phyloP scores from a whole-genome alignment of 495 filamentous ascomycete species.

The Tuber indicum region DNA sequence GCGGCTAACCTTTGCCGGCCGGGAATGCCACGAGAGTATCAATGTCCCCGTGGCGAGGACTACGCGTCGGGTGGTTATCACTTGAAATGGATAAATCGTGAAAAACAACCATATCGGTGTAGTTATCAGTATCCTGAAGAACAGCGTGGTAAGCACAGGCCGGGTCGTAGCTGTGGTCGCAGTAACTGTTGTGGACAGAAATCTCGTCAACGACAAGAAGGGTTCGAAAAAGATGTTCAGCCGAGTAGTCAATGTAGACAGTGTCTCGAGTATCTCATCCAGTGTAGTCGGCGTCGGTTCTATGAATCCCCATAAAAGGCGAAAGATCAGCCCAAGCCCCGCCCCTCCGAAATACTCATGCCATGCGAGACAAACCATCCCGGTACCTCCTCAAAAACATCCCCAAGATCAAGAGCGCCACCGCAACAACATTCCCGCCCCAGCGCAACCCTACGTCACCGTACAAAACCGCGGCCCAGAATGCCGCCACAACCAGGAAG shows the following conservation, averaged over 20 bases:
- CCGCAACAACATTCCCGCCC: conserved; percentile 75
- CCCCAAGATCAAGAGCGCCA: conserved; percentile 69
- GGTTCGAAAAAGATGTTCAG: conserved; percentile 91
- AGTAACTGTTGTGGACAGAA: conserved; percentile 82
- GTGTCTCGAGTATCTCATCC: conserved; percentile 91
- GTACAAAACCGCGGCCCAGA: conserved; percentile 81
- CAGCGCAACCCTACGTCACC: conserved; percentile 71
- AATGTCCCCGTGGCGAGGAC: conserved; percentile 73
- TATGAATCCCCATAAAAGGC: background rate
- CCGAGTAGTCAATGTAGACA: conserved; percentile 77
- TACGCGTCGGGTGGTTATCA: conserved; percentile 82
- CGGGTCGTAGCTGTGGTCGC: conserved; percentile 86
- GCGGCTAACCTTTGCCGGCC: conserved; percentile 74
- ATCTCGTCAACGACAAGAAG: conserved; percentile 78
- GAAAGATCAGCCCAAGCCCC: conserved; percentile 10
- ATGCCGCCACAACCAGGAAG: conserved; percentile 75
- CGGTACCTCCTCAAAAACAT: conserved; percentile 84
- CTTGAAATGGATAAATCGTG: conserved; percentile 69
- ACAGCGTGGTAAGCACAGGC: conserved; percentile 83
- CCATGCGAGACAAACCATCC: conserved; percentile 16
- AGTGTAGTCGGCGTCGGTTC: conserved; percentile 55
- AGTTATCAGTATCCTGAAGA: conserved; percentile 78
- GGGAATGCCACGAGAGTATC: conserved; percentile 81
- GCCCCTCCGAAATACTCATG: background rate
- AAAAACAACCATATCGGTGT: conserved; percentile 81